Evolutionary conservation across 352 stramenopile species (phyloP).

Genomic region (Phytophthora hibernalis): DNA sequence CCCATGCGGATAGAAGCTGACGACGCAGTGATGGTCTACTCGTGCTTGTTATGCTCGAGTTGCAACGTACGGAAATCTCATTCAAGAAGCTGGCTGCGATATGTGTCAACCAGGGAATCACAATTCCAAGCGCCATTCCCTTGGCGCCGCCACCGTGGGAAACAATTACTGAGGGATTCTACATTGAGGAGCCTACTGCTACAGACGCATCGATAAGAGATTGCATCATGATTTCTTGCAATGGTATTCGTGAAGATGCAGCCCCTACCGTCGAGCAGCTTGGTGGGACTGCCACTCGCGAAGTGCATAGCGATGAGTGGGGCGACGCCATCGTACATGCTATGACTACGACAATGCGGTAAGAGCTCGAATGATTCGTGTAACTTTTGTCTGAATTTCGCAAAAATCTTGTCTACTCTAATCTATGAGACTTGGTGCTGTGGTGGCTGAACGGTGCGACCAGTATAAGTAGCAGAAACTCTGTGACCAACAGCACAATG

Average conservation of each 20-base stretch:
- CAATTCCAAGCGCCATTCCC: slow-evolving; percentile 45
- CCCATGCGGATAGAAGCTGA: slow-evolving; percentile 21
- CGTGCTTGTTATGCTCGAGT: slow-evolving; percentile 75
- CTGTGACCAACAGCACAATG: slow-evolving; percentile 61
- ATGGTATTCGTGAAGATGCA: slow-evolving; percentile 63
- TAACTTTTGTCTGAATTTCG: background rate
- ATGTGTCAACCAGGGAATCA: slow-evolving; percentile 55
- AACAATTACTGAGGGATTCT: slow-evolving; percentile 55
- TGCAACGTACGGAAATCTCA: slow-evolving; percentile 75
- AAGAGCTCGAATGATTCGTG: background rate
- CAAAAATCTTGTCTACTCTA: slow-evolving; percentile 20
- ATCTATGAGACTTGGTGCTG: slow-evolving; percentile 13
- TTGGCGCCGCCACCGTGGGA: slow-evolving; percentile 42
- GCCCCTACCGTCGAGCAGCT: slow-evolving; percentile 16
- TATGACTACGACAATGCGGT: slow-evolving; percentile 41
- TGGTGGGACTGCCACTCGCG: slow-evolving; percentile 24
- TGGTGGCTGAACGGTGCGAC: slow-evolving; percentile 26
- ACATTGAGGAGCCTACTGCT: slow-evolving; percentile 58
- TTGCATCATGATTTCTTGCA: slow-evolving; percentile 58
- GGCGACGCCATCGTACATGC: slow-evolving; percentile 61
- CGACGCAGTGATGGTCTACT: slow-evolving; percentile 53
- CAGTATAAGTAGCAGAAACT: slow-evolving; percentile 54
- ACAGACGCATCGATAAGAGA: slow-evolving; percentile 46
- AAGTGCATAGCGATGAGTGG: slow-evolving; percentile 45
- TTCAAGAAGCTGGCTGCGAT: slow-evolving; percentile 63